Base-by-base conservation (phyloP, 345 rosid species). In the Kernera saxatilis region DNA sequence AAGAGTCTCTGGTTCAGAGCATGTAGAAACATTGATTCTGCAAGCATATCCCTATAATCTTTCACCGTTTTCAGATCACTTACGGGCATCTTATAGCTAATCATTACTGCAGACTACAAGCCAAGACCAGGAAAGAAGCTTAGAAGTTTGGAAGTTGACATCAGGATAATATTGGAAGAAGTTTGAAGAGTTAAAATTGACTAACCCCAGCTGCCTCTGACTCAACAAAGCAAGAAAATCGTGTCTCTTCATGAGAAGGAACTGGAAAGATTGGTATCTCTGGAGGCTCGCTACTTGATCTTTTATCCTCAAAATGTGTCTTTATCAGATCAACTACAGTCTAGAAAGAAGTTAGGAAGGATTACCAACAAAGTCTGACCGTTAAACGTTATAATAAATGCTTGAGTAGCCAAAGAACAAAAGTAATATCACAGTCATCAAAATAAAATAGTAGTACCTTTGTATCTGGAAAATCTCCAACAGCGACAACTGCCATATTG, bases 201-300 rank as follows among this genome's bases (percentile, higher is more conserved):
- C 96, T 84, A 70, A 93, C 98, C 90, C 93, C 97, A 59, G 87
- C 84, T 80, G 97, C 93, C 82, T 90, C 98, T 45, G 93, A 78
- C 82, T 93, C 98, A 64, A 84, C 88, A 74, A 86, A 87, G 84
- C 91, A 87, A 54, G 92, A 93, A 76, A 84, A 83, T 5, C 84
- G 87, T 44, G 98, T 87, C 73, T 86, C 86, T 77, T 81, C 75
- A 50, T 93, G 98, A 57, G 90, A 80, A 72, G 96, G 96, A 82
- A 93, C 90, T 41, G 80, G 76, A 80, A 82, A 86, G 13, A 79
- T 35, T 65, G 95, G 93, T 73, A 88, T 62, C 11, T 56, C 14
- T 44, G 79, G 90, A 66, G 78, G 84, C 26, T 73, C 77, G 30
- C 74, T 67, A 66, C 69, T 84, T 19, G 86, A 74, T 66, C 32